phyloP scores from a whole-genome alignment of 257 asterid species.

The Leptodermis oblonga region DNA sequence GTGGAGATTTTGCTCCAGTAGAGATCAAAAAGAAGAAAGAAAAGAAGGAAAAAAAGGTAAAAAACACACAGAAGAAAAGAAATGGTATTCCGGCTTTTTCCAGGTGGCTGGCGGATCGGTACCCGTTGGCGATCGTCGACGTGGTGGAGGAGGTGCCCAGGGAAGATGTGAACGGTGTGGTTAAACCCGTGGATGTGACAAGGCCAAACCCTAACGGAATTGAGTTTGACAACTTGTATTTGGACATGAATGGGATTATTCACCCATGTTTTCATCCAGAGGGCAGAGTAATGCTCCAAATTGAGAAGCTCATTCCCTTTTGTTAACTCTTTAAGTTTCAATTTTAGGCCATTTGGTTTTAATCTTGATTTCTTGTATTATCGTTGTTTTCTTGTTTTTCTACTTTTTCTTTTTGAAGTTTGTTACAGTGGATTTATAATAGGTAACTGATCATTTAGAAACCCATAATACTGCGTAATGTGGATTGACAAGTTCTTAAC shows the following conservation, averaged over 20 bases:
- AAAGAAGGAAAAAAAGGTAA: not conserved
- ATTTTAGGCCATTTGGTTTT: too few relatives aligned
- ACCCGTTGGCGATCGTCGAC: constrained; percentile 71
- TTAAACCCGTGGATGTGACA: constrained; percentile 41
- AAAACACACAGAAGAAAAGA: not conserved
- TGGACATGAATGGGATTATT: constrained; percentile 95
- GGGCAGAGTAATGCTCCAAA: constrained; percentile 54
- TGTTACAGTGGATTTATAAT: not conserved
- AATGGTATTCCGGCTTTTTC: constrained; percentile 98
- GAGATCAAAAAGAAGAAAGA: not conserved
- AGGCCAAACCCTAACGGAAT: constrained; percentile 88
- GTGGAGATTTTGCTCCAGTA: constrained; percentile 9
- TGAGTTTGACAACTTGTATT: constrained; percentile 82
- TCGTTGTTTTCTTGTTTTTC: not conserved
- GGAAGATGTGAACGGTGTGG: constrained; percentile 37
- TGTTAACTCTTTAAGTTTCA: not conserved
- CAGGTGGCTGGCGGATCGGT: constrained; percentile 95
- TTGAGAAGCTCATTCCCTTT: not conserved
- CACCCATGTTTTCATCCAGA: constrained; percentile 99
- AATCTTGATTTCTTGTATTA: not conserved
- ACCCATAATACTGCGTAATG: not conserved
- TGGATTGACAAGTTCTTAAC: not conserved
- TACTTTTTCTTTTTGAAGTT: not conserved
- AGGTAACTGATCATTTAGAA: not conserved
- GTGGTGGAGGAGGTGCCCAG: constrained; percentile 72